phyloP scores from a whole-genome alignment of 495 filamentous ascomycete species.

The Penicillium paradoxum region DNA sequence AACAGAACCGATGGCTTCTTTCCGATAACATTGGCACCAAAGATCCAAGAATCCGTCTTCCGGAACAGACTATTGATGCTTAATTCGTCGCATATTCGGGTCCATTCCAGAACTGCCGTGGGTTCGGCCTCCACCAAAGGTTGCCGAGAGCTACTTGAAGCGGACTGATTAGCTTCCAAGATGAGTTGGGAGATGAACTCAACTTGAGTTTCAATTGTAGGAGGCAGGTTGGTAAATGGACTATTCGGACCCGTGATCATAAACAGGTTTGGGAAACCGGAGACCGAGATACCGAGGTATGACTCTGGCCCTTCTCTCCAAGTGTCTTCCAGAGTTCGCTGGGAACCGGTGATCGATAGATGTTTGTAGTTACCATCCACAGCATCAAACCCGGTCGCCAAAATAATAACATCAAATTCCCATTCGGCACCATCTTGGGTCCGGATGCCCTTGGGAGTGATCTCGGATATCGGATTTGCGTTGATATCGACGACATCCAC shows the following conservation, averaged over 20 bases:
- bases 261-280: constrained; percentile 39
- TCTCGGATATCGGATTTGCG: constrained; percentile 32
- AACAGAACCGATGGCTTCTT: constrained; percentile 18
- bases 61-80: constrained; percentile 38
- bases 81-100: constrained; percentile 26
- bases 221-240: constrained; percentile 44
- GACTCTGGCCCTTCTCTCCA: constrained; percentile 40
- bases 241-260: constrained; percentile 39
- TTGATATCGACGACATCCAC: constrained; percentile 14
- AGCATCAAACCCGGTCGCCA: constrained; percentile 53
- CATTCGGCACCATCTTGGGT: constrained; percentile 27
- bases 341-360: constrained; percentile 22
- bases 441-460: constrained; percentile 42
- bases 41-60: constrained; percentile 22
- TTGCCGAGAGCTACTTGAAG: too few relatives aligned
- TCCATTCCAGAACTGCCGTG: constrained; percentile 44
- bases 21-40: constrained; percentile 37
- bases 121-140: constrained; percentile 31
- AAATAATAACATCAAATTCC: constrained; percentile 45
- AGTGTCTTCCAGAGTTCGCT: constrained; percentile 34
- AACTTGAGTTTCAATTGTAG: constrained; percentile 37
- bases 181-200: background rate
- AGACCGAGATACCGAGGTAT: constrained; percentile 37
- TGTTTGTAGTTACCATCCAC: constrained; percentile 39
- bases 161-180: background rate